These are phyloP conservation scores for Geotrichum candidum DNA, from an alignment of 1,139 yeast genomes.

Conservation along the genomic window DNA sequence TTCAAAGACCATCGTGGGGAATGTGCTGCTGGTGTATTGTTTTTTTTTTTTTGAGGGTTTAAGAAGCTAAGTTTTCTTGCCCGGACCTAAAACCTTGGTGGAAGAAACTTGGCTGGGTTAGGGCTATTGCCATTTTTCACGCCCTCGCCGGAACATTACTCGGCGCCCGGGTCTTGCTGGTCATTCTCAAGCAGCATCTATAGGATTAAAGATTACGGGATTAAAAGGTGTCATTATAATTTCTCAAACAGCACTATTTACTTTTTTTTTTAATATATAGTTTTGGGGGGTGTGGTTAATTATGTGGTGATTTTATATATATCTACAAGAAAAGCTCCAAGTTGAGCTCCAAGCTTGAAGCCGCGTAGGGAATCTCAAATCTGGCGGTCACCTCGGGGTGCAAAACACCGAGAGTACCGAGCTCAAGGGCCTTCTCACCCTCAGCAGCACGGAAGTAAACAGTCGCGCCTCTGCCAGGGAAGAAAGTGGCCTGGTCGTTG, in stretches of 20 bases:
- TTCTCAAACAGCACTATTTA: neutral
- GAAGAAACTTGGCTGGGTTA: neutral
- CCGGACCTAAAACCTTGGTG: neutral
- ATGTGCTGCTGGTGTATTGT: neutral
- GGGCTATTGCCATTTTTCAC: neutral
- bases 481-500: constrained; percentile 54
- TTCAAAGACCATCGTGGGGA: constrained; percentile 22
- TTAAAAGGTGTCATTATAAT: neutral
- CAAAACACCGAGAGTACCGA: constrained; percentile 88
- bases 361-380: constrained; percentile 83
- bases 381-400: constrained; percentile 88
- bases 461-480: constrained; percentile 97
- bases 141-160: no score
- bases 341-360: constrained; percentile 85
- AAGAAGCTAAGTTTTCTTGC: neutral
- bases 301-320: neutral
- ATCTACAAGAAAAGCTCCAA: constrained; percentile 70
- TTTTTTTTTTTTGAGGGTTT: neutral
- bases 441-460: constrained; percentile 61
- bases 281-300: no score
- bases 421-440: constrained; percentile 35
- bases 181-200: no score
- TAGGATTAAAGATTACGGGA: neutral
- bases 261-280: neutral
- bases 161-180: no score